Conservation (phyloP, 352 stramenopile genomes). For the Phytophthora cryptogea region DNA sequence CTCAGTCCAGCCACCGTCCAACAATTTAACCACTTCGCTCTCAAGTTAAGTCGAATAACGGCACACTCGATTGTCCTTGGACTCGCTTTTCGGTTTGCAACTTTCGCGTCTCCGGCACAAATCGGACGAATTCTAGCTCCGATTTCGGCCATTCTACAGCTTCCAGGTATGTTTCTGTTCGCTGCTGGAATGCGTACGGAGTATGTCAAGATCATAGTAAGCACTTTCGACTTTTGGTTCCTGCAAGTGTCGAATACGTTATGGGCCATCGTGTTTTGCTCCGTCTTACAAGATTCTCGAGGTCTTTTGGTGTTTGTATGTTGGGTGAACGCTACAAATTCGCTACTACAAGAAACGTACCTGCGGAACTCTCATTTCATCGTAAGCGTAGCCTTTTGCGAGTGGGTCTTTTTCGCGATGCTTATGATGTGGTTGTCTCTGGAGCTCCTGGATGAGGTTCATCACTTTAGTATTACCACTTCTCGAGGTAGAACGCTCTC, state of each 20-base stretch:
- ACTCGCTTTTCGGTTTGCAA: constrained; percentile 1
- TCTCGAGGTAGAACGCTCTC: background rate
- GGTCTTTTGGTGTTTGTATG: background rate
- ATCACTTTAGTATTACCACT: constrained; percentile 1
- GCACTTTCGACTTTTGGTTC: constrained; percentile 19
- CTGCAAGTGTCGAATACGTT: constrained; percentile 7
- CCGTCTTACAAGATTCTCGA: constrained; percentile 3
- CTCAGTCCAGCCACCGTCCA: constrained; percentile 1
- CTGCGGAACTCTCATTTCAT: constrained; percentile 2
- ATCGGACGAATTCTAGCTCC: constrained; percentile 4
- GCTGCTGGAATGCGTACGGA: constrained; percentile 1
- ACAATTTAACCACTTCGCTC: background rate
- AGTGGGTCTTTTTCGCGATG: constrained; percentile 1
- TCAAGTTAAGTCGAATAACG: background rate
- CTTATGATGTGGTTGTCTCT: background rate
- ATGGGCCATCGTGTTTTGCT: constrained; percentile 2
- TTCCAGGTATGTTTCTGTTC: constrained; percentile 3
- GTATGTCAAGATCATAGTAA: constrained; percentile 12
- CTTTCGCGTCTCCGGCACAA: constrained; percentile 3
- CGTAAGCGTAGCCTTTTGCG: background rate
- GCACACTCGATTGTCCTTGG: background rate
- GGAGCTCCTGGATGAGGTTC: background rate
- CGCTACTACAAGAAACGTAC: constrained; percentile 7
- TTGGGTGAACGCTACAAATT: constrained; percentile 5
- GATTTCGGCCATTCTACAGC: constrained; percentile 5